Conservation (phyloP, 768 basidiomycete species). For the Dentipellis sp. region DNA sequence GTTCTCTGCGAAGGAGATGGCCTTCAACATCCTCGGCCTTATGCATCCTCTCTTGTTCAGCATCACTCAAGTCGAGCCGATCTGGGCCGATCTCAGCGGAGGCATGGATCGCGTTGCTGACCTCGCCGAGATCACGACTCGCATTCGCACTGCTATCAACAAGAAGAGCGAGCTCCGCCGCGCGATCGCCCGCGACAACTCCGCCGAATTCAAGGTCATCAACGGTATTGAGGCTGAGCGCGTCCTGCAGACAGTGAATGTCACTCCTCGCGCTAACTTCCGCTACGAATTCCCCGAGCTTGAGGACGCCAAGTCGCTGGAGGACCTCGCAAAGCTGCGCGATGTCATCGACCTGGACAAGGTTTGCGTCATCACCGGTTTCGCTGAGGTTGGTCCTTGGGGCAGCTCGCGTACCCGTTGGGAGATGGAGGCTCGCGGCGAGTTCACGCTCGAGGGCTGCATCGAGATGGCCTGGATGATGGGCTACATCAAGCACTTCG, state of each 20-base stretch:
- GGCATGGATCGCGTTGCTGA: slow-evolving; percentile 97
- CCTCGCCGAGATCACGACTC: slow-evolving; percentile 82
- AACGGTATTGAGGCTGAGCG: slow-evolving; percentile 90
- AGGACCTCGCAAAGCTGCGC: slow-evolving; percentile 68
- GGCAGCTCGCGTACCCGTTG: slow-evolving; percentile 96
- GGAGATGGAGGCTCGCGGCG: slow-evolving; percentile 99
- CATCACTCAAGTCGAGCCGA: slow-evolving; percentile 98
- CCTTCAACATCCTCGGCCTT: slow-evolving; percentile 97
- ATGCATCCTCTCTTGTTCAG: slow-evolving; percentile 99
- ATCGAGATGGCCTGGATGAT: slow-evolving; percentile 99
- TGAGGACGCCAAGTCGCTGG: slow-evolving; percentile 60
- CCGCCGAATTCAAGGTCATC: slow-evolving; percentile 88
- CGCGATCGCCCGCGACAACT: slow-evolving; percentile 88
- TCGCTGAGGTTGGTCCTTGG: slow-evolving; percentile 97
- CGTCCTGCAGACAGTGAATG: slow-evolving; percentile 83
- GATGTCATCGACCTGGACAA: slow-evolving; percentile 94
- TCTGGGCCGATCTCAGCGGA: slow-evolving; percentile 98
- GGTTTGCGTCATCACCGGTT: slow-evolving; percentile 92
- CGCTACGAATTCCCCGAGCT: slow-evolving; percentile 87
- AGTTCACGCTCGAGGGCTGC: slow-evolving; percentile 94
- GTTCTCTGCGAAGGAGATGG: slow-evolving; percentile 99
- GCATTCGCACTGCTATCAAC: slow-evolving; percentile 74
- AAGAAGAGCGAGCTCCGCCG: slow-evolving; percentile 90
- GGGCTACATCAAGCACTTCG: slow-evolving; percentile 98
- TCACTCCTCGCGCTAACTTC: slow-evolving; percentile 97